Evolutionary conservation across 192 early-diverging fungal species (phyloP).

Genomic region (Martensiomyces pterosporus): DNA sequence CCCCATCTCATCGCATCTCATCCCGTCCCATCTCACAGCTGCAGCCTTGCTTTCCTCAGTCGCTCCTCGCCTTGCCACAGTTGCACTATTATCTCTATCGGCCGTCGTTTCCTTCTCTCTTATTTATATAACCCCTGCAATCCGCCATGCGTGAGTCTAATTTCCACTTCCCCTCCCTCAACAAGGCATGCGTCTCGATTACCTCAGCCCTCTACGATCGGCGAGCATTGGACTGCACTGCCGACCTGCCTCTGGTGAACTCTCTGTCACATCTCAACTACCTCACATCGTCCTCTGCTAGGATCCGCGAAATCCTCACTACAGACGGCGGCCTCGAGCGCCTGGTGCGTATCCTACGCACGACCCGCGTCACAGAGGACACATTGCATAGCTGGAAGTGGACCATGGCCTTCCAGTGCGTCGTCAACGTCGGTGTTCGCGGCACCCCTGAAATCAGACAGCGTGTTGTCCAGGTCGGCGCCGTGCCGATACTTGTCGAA

Average conservation of each 20-base stretch:
- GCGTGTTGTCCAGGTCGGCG: conserved; percentile 80
- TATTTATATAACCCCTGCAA: conserved; percentile 2
- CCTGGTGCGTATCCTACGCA: conserved; percentile 75
- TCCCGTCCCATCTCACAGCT: no score
- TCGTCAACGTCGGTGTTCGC: conserved; percentile 82
- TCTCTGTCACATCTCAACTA: conserved; percentile 86
- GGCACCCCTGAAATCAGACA: conserved; percentile 75
- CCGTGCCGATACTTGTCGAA: conserved; percentile 77
- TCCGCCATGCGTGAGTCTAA: conserved; percentile 79
- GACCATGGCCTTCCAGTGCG: conserved; percentile 78
- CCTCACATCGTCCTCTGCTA: conserved; percentile 74
- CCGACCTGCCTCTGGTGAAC: conserved; percentile 79
- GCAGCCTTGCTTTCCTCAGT: no score
- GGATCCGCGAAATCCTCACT: conserved; percentile 75
- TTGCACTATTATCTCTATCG: no score
- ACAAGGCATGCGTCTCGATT: conserved; percentile 76
- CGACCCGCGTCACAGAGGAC: conserved; percentile 61
- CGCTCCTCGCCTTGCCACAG: no score
- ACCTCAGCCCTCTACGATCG: conserved; percentile 83
- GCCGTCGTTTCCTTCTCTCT: conserved; percentile 6
- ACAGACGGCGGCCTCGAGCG: conserved; percentile 87
- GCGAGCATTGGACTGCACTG: conserved; percentile 91
- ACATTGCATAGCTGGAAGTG: conserved; percentile 74
- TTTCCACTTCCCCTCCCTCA: conserved; percentile 70
- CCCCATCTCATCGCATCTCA: no score